Percentiles rank a stretch among this genome's conserved stretches.
phyloP scores from a whole-genome alignment of 2,329 filamentous ascomycete species.

The Fusarium robinianum region DNA sequence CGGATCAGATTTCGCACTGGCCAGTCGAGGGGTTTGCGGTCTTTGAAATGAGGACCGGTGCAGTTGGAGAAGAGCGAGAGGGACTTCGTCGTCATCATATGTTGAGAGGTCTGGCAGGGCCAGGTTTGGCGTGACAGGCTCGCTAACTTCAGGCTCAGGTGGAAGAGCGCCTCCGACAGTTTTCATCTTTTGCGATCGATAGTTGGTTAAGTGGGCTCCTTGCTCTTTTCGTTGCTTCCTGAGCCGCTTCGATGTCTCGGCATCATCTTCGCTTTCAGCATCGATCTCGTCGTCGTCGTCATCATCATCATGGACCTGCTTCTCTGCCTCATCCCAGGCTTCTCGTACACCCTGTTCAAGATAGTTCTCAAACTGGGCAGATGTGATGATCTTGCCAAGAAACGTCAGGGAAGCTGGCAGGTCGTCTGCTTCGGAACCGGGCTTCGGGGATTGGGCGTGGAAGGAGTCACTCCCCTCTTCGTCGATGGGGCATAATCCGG shows the following conservation, averaged over 20 bases:
- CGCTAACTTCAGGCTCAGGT: background rate
- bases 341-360: background rate
- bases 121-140: background rate
- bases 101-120: background rate
- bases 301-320: background rate
- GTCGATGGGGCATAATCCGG: no score
- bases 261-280: background rate
- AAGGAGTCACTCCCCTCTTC: no score
- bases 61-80: background rate
- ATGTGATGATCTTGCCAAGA: conserved; percentile 4
- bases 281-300: conserved; percentile 2
- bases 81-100: background rate
- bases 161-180: background rate
- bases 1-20: background rate
- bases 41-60: no score
- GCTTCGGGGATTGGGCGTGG: no score
- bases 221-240: conserved; percentile 2
- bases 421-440: no score
- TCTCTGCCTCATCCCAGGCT: background rate
- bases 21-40: background rate
- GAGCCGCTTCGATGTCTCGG: background rate
- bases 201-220: conserved; percentile 1
- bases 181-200: conserved; percentile 7
- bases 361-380: conserved; percentile 1
- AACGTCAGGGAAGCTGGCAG: no score